phyloP scores from a whole-genome alignment of 2,329 filamentous ascomycete species.

The Dactylellina cionopaga region DNA sequence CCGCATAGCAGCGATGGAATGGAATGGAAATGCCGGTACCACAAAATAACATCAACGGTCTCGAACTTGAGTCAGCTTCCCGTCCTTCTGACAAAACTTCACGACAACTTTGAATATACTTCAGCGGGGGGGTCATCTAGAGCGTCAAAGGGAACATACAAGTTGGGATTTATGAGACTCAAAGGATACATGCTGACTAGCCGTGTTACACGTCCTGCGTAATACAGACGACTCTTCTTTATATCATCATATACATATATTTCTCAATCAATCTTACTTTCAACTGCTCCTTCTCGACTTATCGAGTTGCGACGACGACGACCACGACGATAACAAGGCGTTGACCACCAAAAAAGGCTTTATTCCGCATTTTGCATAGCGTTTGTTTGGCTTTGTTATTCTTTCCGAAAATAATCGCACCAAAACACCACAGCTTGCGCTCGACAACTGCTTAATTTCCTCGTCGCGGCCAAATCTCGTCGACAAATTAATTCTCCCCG shows the following conservation, averaged over 20 bases:
- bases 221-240: slow-evolving; percentile 1
- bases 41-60: not conserved
- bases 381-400: not conserved
- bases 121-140: too few relatives aligned
- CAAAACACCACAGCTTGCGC: not conserved
- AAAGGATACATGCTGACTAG: too few relatives aligned
- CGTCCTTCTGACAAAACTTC: too few relatives aligned
- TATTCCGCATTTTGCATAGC: too few relatives aligned
- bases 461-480: not conserved
- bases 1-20: slow-evolving; percentile 24
- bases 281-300: not conserved
- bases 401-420: slow-evolving; percentile 6
- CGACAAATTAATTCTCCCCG: not conserved
- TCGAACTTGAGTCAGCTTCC: too few relatives aligned
- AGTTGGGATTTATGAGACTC: too few relatives aligned
- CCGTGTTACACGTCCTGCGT: not conserved
- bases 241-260: too few relatives aligned
- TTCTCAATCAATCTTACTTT: not conserved
- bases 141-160: too few relatives aligned
- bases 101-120: too few relatives aligned
- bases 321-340: not conserved
- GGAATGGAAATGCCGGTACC: not conserved
- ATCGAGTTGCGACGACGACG: slow-evolving; percentile 32
- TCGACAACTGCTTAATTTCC: not conserved
- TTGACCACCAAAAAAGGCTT: too few relatives aligned